Percentiles rank a stretch among this genome's conserved stretches.
Evolutionary conservation across 129 eudicot species (phyloP).

Genomic region (Arctium lappa): DNA sequence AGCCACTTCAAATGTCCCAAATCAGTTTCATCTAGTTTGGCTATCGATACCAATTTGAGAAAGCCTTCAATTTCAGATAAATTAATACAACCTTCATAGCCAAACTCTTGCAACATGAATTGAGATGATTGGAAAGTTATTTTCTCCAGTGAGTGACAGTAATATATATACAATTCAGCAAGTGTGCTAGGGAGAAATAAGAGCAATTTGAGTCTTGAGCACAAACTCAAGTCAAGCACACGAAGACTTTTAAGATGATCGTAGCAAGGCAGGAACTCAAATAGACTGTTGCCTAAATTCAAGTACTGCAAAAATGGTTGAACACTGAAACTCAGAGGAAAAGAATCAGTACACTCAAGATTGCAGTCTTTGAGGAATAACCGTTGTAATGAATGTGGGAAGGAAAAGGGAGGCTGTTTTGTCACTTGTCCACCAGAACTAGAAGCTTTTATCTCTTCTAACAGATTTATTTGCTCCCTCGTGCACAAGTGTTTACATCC

Average conservation of each 20-base stretch:
- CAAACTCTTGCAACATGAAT: slow-evolving; percentile 21
- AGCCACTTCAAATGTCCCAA: slow-evolving; percentile 23
- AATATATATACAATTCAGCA: slow-evolving; percentile 12
- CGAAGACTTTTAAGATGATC: slow-evolving; percentile 12
- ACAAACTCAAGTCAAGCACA: slow-evolving; percentile 9
- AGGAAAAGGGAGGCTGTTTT: neutral
- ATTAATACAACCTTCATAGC: slow-evolving; percentile 6
- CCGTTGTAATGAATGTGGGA: neutral
- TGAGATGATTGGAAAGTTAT: neutral
- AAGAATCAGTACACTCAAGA: neutral
- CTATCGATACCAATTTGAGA: neutral
- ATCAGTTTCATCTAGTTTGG: neutral
- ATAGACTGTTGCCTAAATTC: neutral
- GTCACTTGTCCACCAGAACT: neutral
- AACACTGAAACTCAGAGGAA: neutral
- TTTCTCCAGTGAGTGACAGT: slow-evolving; percentile 10
- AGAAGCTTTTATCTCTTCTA: neutral
- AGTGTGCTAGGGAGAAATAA: slow-evolving; percentile 15
- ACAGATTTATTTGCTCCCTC: neutral
- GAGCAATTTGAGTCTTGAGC: neutral
- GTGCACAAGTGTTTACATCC: slow-evolving; percentile 13
- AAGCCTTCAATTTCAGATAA: slow-evolving; percentile 10
- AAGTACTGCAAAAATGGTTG: neutral
- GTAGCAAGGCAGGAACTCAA: neutral
- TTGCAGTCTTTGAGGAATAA: slow-evolving; percentile 7